These are phyloP conservation scores for Puccinia hordei DNA, from an alignment of 1,284 basidiomycete species.

Conservation along the genomic window DNA sequence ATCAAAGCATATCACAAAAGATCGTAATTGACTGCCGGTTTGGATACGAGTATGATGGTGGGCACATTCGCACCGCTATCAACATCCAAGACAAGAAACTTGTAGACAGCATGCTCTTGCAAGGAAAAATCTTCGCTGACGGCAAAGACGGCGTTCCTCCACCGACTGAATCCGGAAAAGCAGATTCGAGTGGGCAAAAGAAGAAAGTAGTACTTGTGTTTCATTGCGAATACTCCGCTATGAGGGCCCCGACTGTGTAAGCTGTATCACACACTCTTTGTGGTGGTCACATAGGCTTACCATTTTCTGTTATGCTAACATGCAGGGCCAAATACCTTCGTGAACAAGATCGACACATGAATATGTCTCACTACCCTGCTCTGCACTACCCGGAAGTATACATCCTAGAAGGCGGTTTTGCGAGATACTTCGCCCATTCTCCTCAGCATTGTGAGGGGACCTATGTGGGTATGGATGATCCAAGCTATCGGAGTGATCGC, in stretches of 20 bases:
- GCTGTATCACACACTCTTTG: constrained; percentile 55
- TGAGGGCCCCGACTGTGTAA: constrained; percentile 92
- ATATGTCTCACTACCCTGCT: constrained; percentile 83
- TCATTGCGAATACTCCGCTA: constrained; percentile 96
- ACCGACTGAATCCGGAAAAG: constrained; percentile 79
- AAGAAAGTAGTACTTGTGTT: constrained; percentile 86
- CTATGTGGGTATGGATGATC: constrained; percentile 94
- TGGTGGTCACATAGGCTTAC: constrained; percentile 32
- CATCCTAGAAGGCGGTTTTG: constrained; percentile 93
- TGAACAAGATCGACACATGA: constrained; percentile 82
- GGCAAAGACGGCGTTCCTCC: constrained; percentile 65
- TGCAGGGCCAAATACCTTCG: constrained; percentile 85
- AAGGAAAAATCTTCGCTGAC: constrained; percentile 54
- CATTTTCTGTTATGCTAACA: constrained; percentile 44
- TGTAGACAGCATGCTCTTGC: constrained; percentile 71
- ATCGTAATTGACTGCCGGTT: constrained; percentile 95
- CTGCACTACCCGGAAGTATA: constrained; percentile 97
- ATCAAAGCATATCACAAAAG: constrained; percentile 68
- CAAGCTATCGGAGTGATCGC: constrained; percentile 74
- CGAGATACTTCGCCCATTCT: constrained; percentile 63
- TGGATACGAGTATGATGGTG: constrained; percentile 92
- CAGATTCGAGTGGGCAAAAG: constrained; percentile 61
- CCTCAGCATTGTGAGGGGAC: constrained; percentile 25
- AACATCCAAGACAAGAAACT: constrained; percentile 81
- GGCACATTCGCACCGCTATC: constrained; percentile 86